Percentiles rank a stretch among this genome's conserved stretches.
These are phyloP conservation scores for Viola pubescens DNA, from an alignment of 441 rosid genomes.

Conservation along the genomic window DNA sequence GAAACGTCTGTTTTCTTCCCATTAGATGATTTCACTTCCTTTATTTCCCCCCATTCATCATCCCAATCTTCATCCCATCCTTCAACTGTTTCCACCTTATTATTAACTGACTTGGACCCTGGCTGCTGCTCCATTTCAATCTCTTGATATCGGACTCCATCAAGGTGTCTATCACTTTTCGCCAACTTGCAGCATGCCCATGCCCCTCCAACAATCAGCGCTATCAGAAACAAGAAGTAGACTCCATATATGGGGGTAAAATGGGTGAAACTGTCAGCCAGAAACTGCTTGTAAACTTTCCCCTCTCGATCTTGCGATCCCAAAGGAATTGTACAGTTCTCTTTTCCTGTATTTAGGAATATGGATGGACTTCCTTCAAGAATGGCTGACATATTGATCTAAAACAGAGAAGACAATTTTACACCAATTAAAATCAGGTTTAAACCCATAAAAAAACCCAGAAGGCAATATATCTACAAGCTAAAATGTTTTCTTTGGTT, in stretches of 20 bases:
- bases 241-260: slow-evolving; percentile 29
- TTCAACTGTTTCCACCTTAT: slow-evolving; percentile 22
- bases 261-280: slow-evolving; percentile 2
- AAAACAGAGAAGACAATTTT: slow-evolving; percentile 2
- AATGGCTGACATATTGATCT: slow-evolving; percentile 27
- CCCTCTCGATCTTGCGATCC: background rate
- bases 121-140: slow-evolving; percentile 34
- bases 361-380: slow-evolving; percentile 21
- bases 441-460: no score
- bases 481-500: background rate
- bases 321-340: slow-evolving; percentile 18
- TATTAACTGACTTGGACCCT: slow-evolving; percentile 7
- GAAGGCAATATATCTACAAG: background rate
- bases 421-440: no score
- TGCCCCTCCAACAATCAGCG: slow-evolving; percentile 24
- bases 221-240: slow-evolving; percentile 26
- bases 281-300: slow-evolving; percentile 13
- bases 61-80: slow-evolving; percentile 46
- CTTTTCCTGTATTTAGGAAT: slow-evolving; percentile 24
- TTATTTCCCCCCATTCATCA: slow-evolving; percentile 37
- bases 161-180: slow-evolving; percentile 19
- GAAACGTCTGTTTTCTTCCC: background rate
- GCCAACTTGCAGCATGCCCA: slow-evolving; percentile 36
- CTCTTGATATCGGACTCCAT: slow-evolving; percentile 36
- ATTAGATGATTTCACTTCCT: slow-evolving; percentile 23